Evolutionary conservation across 371 early-diverging fungal species (phyloP), one percentile per base, ranked within the genome.

Genomic region (Mortierella sp.): DNA sequence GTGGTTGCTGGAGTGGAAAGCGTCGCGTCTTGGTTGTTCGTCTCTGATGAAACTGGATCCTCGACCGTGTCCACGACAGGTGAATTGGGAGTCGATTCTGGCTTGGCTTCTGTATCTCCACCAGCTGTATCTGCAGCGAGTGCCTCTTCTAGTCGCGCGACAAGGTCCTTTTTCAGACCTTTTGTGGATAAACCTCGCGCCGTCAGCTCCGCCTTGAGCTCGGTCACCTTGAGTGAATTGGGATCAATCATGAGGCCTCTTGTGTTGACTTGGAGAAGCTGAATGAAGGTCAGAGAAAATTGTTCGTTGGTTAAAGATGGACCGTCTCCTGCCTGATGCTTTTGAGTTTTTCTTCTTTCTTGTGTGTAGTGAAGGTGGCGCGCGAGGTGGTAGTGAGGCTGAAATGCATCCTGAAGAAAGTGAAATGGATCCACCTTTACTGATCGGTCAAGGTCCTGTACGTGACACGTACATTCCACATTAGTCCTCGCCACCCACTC

Each of bases 121-220:
- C 46, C 26, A 4, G 67, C 57, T 19, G 71, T 72, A 21, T 84
- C 81, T 19, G 68, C 63, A 14, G 79, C 65, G 12, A 91, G 51
- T 0, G 86, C 90, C 68, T 89, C 86, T 59, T 87, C 85, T 25
- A 94, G 83, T 28, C 94, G 88, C 52, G 84, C 81, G 5, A 92
- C 77, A 11, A 94, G 75, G 12, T 92, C 94, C 62, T 89, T 90
- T 75, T 94, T 94, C 50, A 93, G 84, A 1, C 94, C 94, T 25
- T 86, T 89, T 1, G 86, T 88, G 11, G 93, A 58, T 23, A 94
- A 66, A 6, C 84, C 82, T 28, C 93, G 87, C 6, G 84, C 82
- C 7, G 82, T 69, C 5, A 94, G 83, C 74, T 91, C 91, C 64
- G 82, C 82, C 64, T 87, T 86, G 62, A 94, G 84, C 51, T 94